Conservation (phyloP, 1,139 yeast genomes). For the Magnusiomyces paraingens region DNA sequence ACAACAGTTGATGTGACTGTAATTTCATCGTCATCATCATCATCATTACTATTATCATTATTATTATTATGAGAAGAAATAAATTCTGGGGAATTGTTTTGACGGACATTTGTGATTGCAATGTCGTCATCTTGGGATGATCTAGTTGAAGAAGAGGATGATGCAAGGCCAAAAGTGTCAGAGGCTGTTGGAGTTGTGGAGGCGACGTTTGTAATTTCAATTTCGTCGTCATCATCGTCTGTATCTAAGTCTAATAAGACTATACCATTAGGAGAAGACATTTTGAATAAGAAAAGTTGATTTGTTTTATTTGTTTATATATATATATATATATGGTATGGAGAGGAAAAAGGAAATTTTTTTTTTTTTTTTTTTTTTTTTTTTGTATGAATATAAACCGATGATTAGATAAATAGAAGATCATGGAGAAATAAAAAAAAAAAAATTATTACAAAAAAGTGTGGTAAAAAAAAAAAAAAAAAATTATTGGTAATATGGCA, state of each 20-base stretch:
- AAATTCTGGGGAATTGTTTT: neutral
- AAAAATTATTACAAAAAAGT: no score
- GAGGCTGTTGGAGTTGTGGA: neutral
- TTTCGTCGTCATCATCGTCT: neutral
- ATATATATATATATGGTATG: no score
- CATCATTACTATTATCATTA: neutral
- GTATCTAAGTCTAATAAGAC: neutral
- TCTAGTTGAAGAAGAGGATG: neutral
- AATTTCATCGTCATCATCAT: slow-evolving; percentile 4
- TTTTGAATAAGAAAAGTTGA: neutral
- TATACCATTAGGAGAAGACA: neutral
- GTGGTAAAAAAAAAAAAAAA: no score
- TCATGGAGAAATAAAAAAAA: no score
- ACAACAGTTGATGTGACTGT: neutral
- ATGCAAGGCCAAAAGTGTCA: neutral
- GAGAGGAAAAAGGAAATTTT: no score
- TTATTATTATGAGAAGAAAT: neutral
- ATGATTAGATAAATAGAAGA: no score
- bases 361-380: no score
- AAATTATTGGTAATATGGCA: no score
- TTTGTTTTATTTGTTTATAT: neutral
- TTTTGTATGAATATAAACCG: no score
- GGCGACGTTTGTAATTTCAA: neutral
- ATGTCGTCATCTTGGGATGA: neutral
- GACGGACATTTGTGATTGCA: neutral